A percentile compares a stretch with the other conserved stretches of the same genome.
phyloP scores from a whole-genome alignment of 805 yeast species.

The Yarrowia sp. region DNA sequence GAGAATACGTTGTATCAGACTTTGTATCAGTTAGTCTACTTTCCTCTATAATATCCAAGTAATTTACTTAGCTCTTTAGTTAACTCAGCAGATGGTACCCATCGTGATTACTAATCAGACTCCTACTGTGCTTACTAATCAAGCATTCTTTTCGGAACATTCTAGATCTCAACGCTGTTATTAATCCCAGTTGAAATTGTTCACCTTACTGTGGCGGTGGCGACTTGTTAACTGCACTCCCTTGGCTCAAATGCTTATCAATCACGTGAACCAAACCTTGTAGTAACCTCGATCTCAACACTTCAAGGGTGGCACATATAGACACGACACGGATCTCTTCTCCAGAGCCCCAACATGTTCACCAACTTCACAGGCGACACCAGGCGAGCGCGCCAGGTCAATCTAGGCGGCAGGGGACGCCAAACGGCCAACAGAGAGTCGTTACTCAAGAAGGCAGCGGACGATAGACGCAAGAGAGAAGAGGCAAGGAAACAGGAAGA shows the following conservation, averaged over 20 bases:
- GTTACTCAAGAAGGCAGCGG: conserved; percentile 67
- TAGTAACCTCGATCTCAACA: conserved; percentile 11
- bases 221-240: background rate
- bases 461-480: conserved; percentile 72
- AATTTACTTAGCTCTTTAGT: too few relatives aligned
- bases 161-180: background rate
- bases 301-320: background rate
- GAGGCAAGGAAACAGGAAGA: conserved; percentile 56
- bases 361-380: conserved; percentile 70
- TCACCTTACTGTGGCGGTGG: conserved; percentile 15
- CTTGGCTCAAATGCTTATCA: conserved; percentile 13
- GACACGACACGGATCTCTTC: conserved; percentile 3
- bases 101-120: too few relatives aligned
- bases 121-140: too few relatives aligned
- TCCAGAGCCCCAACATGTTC: conserved; percentile 17
- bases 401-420: conserved; percentile 62
- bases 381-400: conserved; percentile 63
- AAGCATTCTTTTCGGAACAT: background rate
- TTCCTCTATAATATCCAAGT: too few relatives aligned
- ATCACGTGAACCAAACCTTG: conserved; percentile 22
- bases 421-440: conserved; percentile 50
- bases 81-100: too few relatives aligned
- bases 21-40: too few relatives aligned
- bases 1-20: too few relatives aligned
- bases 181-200: background rate